Percentiles rank a stretch among this genome's conserved stretches.
Evolutionary conservation across 2,329 filamentous ascomycete species (phyloP).

Genomic region (Niveomyces coronatus): DNA sequence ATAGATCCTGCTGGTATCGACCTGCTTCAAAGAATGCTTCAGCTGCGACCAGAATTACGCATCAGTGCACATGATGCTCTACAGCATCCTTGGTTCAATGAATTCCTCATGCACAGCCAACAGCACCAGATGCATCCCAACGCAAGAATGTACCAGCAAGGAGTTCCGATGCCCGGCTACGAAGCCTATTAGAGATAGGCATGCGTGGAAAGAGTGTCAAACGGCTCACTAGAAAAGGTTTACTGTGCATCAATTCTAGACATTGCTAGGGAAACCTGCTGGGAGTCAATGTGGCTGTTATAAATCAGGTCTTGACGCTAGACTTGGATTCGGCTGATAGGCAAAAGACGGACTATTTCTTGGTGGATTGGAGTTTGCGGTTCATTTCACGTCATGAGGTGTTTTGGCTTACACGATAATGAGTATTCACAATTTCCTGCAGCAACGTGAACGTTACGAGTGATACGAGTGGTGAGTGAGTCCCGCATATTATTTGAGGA

Average conservation of each 20-base stretch:
- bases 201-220: too few relatives aligned
- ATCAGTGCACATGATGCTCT: slow-evolving; percentile 81
- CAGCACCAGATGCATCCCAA: slow-evolving; percentile 26
- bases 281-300: too few relatives aligned
- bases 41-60: slow-evolving; percentile 82
- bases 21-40: slow-evolving; percentile 80
- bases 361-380: slow-evolving; percentile 6
- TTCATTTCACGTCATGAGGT: slow-evolving; percentile 2
- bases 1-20: slow-evolving; percentile 84
- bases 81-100: slow-evolving; percentile 85
- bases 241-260: background rate
- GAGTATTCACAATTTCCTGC: background rate
- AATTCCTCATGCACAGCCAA: slow-evolving; percentile 51
- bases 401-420: slow-evolving; percentile 3
- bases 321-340: too few relatives aligned
- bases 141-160: slow-evolving; percentile 29
- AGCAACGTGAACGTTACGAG: background rate
- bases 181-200: slow-evolving; percentile 22
- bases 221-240: background rate
- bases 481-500: too few relatives aligned
- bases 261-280: slow-evolving; percentile 1
- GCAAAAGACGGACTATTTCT: background rate
- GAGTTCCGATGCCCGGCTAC: slow-evolving; percentile 28
- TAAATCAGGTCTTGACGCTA: too few relatives aligned
- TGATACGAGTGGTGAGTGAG: too few relatives aligned